Base-by-base conservation (phyloP, 352 stramenopile genomes). In the Thraustochytrium sp. region DNA sequence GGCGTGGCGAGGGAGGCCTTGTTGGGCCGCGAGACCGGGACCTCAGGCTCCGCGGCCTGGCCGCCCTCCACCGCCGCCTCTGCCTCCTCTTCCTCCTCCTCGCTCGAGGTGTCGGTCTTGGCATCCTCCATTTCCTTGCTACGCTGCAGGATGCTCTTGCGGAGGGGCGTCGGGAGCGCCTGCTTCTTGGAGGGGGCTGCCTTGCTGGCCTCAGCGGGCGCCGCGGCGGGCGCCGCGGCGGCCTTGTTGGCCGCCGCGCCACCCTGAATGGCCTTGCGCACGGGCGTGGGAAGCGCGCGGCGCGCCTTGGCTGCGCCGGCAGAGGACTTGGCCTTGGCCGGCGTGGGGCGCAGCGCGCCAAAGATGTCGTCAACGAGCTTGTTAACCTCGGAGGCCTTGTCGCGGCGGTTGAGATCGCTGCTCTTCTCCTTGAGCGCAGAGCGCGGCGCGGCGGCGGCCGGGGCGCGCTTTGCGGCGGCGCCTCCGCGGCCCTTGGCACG, bases 141-240 rank as follows among this genome's bases (percentile, higher is more conserved):
- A 16, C 31, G 62, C 23, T 54, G 21, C 44, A 31, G 40, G 38
- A 61, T 64, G 48, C 36, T 31, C 68, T 80, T 61, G 48, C 68
- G 68, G n/a, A 80, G 5, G 16, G 68, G 68, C 1, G 68, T 80
- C 16, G 68, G 68, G 8, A 80, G 51, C 2, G 62, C 62, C 11
- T 23, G 26, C 55, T 38, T 38, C 55, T 64, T 64, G 51, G n/a
- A n/a, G n/a, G 21, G 21, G 51, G 51, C 51, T 23, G 26, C 21
- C 55, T 64, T 64, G 55, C 23, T 38, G 23, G 16, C 38, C 29
- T 42, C 5, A 4, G 56, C 11, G 3, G 56, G 38, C 16, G 56
- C 34, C 0, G 3, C 4, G 34, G 34, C 56, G n/a, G 9, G 11
- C 16, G 34, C n/a, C 16, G 44, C 56, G 56, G 34, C n/a, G 31